These are phyloP conservation scores for Cryphonectria nitschkei DNA, from an alignment of 2,329 filamentous ascomycete species.

Conservation along the genomic window DNA sequence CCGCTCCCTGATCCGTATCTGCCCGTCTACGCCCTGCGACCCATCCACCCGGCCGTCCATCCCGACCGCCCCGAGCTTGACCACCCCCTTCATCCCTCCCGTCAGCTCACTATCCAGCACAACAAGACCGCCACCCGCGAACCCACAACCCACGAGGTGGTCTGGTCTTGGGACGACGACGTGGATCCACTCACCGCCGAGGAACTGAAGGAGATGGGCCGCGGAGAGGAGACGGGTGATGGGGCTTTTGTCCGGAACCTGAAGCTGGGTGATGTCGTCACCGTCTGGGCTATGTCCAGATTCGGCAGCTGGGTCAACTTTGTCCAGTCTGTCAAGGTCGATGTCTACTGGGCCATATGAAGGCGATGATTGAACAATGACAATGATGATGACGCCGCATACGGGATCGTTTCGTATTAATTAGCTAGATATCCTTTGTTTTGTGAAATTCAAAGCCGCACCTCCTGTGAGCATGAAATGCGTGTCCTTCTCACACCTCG, in stretches of 20 bases:
- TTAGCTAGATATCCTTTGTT: neutral
- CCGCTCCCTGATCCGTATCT: conserved; percentile 24
- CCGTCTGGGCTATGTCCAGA: conserved; percentile 63
- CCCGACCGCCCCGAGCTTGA: conserved; percentile 38
- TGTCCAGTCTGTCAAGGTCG: conserved; percentile 54
- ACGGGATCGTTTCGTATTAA: neutral
- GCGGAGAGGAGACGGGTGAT: conserved; percentile 54
- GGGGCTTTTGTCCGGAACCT: conserved; percentile 61
- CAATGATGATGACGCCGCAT: neutral
- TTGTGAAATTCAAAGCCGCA: too few relatives aligned
- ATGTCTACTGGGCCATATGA: conserved; percentile 62
- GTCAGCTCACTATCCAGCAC: conserved; percentile 51
- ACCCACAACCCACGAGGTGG: conserved; percentile 49
- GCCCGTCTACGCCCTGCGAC: conserved; percentile 35
- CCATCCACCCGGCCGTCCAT: conserved; percentile 24
- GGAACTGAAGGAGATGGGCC: conserved; percentile 46
- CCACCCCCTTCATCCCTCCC: conserved; percentile 42
- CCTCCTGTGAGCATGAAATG: too few relatives aligned
- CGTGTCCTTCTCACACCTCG: too few relatives aligned
- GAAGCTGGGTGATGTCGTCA: conserved; percentile 63
- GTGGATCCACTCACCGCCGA: conserved; percentile 47
- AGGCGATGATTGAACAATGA: neutral
- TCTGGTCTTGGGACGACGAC: conserved; percentile 58
- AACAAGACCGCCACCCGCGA: conserved; percentile 45
- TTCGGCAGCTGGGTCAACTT: conserved; percentile 59